Evolutionary conservation across 352 stramenopile species (phyloP).

Genomic region (Pythium oligandrum): DNA sequence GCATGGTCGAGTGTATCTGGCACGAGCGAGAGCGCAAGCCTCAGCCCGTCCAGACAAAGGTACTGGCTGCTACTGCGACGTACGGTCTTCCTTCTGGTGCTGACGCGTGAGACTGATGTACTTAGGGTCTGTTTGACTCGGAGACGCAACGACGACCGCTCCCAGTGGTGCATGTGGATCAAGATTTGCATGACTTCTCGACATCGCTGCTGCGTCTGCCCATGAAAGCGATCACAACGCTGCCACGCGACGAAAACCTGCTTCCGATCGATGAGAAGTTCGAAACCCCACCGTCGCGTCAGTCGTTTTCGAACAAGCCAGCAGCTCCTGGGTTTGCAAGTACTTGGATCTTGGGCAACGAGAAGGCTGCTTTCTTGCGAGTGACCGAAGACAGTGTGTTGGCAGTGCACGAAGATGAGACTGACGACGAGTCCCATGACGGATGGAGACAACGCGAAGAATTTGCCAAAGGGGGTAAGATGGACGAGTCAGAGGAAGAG

Average conservation of each 20-base stretch:
- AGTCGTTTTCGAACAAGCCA: constrained; percentile 10
- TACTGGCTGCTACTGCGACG: too few relatives aligned
- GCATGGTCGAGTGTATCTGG: constrained; percentile 50
- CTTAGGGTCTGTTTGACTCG: constrained; percentile 46
- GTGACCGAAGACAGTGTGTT: constrained; percentile 71
- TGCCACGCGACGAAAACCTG: constrained; percentile 58
- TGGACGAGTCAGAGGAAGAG: background rate
- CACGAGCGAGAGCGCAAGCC: constrained; percentile 11
- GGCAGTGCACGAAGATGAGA: constrained; percentile 37
- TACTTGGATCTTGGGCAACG: constrained; percentile 77
- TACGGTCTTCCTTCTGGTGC: too few relatives aligned
- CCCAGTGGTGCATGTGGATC: constrained; percentile 51
- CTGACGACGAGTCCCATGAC: constrained; percentile 34
- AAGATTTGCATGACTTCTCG: constrained; percentile 60
- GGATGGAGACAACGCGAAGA: background rate
- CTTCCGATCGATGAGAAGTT: constrained; percentile 36
- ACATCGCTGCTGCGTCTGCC: constrained; percentile 62
- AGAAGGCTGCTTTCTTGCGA: constrained; percentile 72
- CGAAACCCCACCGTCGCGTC: constrained; percentile 6
- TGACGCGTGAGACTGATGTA: too few relatives aligned
- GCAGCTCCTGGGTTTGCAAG: constrained; percentile 37
- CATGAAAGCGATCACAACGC: constrained; percentile 71
- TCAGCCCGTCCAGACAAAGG: background rate
- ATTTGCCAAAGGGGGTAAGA: background rate
- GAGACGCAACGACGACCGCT: constrained; percentile 27